Evolutionary conservation across 768 basidiomycete species (phyloP).

Genomic region (Lactarius psammicola): DNA sequence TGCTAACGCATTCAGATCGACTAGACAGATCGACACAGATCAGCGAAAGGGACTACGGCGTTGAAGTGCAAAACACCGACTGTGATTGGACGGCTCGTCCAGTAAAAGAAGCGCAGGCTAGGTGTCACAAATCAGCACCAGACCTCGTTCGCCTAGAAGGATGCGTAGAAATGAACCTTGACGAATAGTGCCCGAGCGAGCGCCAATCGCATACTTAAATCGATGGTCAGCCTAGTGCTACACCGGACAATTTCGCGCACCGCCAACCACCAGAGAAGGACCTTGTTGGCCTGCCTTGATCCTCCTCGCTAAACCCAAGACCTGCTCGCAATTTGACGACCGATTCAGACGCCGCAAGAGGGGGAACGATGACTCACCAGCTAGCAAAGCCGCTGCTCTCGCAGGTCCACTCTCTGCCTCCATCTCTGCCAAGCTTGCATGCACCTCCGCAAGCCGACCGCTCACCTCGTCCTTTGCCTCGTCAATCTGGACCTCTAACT

Average conservation of each 20-base stretch:
- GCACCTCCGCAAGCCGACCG: constrained; percentile 81
- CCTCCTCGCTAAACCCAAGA: constrained; percentile 86
- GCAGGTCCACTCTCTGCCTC: constrained; percentile 98
- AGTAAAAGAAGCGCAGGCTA: constrained; percentile 75
- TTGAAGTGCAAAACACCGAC: constrained; percentile 42
- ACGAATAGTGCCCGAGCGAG: constrained; percentile 95
- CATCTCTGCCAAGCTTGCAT: constrained; percentile 91
- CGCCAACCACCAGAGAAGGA: constrained; percentile 97
- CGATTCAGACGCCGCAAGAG: not conserved
- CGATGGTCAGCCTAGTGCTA: constrained; percentile 4
- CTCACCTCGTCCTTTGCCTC: constrained; percentile 85
- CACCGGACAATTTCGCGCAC: constrained; percentile 39
- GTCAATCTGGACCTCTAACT: constrained; percentile 56
- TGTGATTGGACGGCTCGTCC: constrained; percentile 97
- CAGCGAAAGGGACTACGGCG: constrained; percentile 6
- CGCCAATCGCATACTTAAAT: constrained; percentile 85
- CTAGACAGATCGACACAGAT: constrained; percentile 40
- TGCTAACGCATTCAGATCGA: constrained; percentile 93
- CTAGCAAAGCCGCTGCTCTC: constrained; percentile 82
- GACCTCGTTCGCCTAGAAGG: not conserved
- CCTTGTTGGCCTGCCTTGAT: constrained; percentile 79
- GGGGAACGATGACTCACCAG: constrained; percentile 49
- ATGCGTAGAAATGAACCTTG: constrained; percentile 50
- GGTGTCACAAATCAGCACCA: constrained; percentile 12
- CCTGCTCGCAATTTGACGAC: constrained; percentile 44